Evolutionary conservation across 768 basidiomycete genomes (phyloP).

Genomic region (Tulasnella sp.): DNA sequence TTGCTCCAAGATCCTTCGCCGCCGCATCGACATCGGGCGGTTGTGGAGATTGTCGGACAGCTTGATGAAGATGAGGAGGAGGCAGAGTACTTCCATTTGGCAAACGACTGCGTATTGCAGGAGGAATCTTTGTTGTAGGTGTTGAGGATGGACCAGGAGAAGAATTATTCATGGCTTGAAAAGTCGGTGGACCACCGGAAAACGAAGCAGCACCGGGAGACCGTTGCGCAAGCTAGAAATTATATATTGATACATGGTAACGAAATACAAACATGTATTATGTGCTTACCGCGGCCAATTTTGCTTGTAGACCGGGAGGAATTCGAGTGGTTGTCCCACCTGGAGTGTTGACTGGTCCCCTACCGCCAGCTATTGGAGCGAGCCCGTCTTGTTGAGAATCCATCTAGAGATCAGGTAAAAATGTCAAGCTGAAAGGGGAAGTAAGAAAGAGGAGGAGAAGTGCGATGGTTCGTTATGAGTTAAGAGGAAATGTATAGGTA

Average conservation of each 20-base stretch:
- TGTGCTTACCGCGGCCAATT: conserved; percentile 72
- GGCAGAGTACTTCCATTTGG: conserved; percentile 3
- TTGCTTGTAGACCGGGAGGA: conserved; percentile 80
- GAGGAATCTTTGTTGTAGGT: conserved; percentile 22
- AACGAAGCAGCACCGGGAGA: neutral
- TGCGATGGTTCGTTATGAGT: conserved; percentile 4
- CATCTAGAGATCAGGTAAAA: conserved; percentile 2
- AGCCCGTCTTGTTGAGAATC: conserved; percentile 9
- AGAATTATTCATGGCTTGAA: conserved; percentile 31
- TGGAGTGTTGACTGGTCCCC: conserved; percentile 6
- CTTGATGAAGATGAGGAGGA: too few relatives aligned
- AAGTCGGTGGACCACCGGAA: conserved; percentile 24
- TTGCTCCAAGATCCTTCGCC: neutral
- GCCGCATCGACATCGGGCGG: conserved; percentile 11
- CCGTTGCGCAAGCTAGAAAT: conserved; percentile 15
- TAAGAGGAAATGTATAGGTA: too few relatives aligned
- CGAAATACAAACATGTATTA: too few relatives aligned
- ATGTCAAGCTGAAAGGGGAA: neutral
- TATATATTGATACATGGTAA: neutral
- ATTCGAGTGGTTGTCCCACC: conserved; percentile 44
- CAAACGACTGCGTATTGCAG: conserved; percentile 19
- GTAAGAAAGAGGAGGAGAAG: neutral
- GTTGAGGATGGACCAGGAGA: conserved; percentile 31
- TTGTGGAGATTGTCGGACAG: too few relatives aligned
- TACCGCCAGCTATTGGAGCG: conserved; percentile 16